These are phyloP conservation scores for Pseudogymnoascus sp. DNA, from an alignment of 2,329 filamentous ascomycete genomes.

Conservation along the genomic window DNA sequence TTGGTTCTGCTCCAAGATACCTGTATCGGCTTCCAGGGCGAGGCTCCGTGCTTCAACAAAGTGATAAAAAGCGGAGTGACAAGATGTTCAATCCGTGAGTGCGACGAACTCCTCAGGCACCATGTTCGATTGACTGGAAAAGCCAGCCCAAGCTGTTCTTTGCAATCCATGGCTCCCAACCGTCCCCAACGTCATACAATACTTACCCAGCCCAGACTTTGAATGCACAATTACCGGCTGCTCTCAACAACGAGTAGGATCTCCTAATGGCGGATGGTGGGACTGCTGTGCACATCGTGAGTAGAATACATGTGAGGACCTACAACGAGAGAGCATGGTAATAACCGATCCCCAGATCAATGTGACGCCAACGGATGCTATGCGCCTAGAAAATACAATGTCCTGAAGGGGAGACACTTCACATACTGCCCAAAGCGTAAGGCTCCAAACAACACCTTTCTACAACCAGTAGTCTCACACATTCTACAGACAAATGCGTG, in stretches of 20 bases:
- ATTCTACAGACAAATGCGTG: conserved; percentile 6
- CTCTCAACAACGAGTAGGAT: background rate
- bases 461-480: background rate
- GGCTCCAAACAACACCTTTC: background rate
- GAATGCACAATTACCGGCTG: background rate
- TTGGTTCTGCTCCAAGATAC: background rate
- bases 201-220: background rate
- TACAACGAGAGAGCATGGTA: background rate
- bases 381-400: background rate
- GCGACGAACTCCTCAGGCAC: background rate
- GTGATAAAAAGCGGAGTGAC: conserved; percentile 1
- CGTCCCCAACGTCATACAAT: background rate
- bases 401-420: background rate
- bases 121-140: background rate
- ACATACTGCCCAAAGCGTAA: background rate
- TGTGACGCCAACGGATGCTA: background rate
- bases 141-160: background rate
- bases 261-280: background rate
- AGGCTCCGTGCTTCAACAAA: background rate
- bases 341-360: background rate
- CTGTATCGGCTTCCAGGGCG: background rate
- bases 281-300: background rate
- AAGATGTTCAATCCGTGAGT: background rate
- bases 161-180: background rate
- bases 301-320: background rate